Conservation (phyloP, 176 grass and related monocot genomes). For the Bonia amplexicaulis region DNA sequence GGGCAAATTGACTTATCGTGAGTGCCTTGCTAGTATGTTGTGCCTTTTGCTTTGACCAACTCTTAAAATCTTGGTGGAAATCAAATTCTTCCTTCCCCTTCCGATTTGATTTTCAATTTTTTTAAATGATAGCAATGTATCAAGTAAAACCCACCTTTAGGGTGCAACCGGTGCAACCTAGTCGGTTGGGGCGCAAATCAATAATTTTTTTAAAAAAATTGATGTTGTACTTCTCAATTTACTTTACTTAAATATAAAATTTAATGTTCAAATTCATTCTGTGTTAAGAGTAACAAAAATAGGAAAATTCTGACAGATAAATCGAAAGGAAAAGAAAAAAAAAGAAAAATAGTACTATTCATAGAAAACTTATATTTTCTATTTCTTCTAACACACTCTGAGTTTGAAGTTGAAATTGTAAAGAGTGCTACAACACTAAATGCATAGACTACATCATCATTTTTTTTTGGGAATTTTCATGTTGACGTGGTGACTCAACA, state of each 20-base stretch:
- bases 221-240: too few species aligned
- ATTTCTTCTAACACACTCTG: not conserved
- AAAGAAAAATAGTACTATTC: not conserved
- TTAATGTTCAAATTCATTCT: too few species aligned
- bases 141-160: not conserved
- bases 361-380: too few species aligned
- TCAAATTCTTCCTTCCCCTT: not conserved
- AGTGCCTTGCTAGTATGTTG: not conserved
- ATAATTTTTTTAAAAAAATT: too few species aligned
- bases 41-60: not conserved
- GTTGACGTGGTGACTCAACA: not conserved
- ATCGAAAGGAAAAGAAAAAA: not conserved
- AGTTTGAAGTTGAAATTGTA: not conserved
- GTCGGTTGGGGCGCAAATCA: not conserved
- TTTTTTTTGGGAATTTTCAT: too few species aligned
- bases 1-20: too few species aligned
- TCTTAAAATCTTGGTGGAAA: not conserved
- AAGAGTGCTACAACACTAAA: too few species aligned
- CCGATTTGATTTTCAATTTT: not conserved
- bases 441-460: too few species aligned
- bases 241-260: too few species aligned
- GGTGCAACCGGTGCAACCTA: not conserved
- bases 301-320: too few species aligned
- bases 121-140: not conserved
- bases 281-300: too few species aligned